Evolutionary conservation across 2,329 filamentous ascomycete species (phyloP), one percentile per base, ranked within the genome.

Genomic region (Helotiales sp.): DNA sequence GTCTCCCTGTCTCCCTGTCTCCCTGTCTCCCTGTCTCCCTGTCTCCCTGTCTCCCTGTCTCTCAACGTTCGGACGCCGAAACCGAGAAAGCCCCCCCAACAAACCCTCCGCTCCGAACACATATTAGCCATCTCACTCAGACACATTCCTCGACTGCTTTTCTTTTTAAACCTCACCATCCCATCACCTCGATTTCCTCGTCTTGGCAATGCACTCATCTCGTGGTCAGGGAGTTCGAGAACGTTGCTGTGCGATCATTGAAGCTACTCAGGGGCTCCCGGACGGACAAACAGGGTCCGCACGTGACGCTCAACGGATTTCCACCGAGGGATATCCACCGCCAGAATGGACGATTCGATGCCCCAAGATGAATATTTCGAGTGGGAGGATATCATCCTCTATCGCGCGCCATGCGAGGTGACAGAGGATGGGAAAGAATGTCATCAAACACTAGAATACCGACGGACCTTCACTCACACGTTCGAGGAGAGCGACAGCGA

Each of bases 301-400:
- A 63, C 61, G 47, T 63, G 61, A 63, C 47, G 11, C 61, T 43
- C 61, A 55, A 54, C 45, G 30, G 45, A 37, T 62, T 62, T 32
- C 28, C 40, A 52, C 47, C 24, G 34, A 40, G 26, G 24, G 47
- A 15, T 28, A n/a, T 22, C 8, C 32, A 55, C 63, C 15, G 30
- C 40, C 28, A 37, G 40, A 30, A 68, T 63, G 63, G 64, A 61
- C 28, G 67, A 69, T 54, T 63, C 43, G 6, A 66, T 71, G 34
- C 69, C 69, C 11, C 67, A 71, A 34, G 67, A 69, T 43, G 69
- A 71, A 28, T 71, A 71, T 52, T 71, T 71, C 58, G 69, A 71
- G 57, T 71, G 69, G 69, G 69, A 71, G 63, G 69, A 71, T 58
- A 66, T 71, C 32, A 37, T 67, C n/a, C 57, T 50, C 30, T 58